phyloP scores from a whole-genome alignment of 2,329 filamentous ascomycete genomes.

The Fusarium sororula region DNA sequence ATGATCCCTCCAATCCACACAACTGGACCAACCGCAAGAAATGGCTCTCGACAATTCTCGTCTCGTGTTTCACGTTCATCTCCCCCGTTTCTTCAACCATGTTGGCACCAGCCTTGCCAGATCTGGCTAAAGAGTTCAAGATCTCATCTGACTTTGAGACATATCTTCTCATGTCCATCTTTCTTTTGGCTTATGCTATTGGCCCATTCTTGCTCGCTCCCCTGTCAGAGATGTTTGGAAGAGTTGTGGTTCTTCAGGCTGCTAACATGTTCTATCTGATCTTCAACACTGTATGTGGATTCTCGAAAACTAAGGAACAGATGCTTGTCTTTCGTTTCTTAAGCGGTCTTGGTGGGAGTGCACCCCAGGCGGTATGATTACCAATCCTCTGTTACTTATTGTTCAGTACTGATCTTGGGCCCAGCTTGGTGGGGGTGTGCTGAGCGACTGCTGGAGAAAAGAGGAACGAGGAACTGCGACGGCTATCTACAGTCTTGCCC shows the following conservation, averaged over 20 bases:
- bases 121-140: constrained; percentile 55
- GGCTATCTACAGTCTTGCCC: constrained; percentile 49
- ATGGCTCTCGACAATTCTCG: constrained; percentile 48
- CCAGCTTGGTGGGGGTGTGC: constrained; percentile 53
- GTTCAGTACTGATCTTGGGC: no score
- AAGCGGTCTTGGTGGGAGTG: constrained; percentile 56
- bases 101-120: constrained; percentile 58
- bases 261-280: constrained; percentile 62
- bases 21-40: constrained; percentile 57
- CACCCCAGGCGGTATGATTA: constrained; percentile 54
- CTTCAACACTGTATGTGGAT: constrained; percentile 63
- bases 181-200: constrained; percentile 65
- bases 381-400: no score
- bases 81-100: constrained; percentile 63
- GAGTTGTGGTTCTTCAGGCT: constrained; percentile 55
- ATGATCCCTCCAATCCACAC: constrained; percentile 52
- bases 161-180: constrained; percentile 66
- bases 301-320: constrained; percentile 55
- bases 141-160: constrained; percentile 54
- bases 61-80: constrained; percentile 60
- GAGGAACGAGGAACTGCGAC: constrained; percentile 50
- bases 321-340: constrained; percentile 61
- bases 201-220: constrained; percentile 63
- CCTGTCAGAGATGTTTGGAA: constrained; percentile 61
- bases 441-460: constrained; percentile 59